These are phyloP conservation scores for Backusella australiensis DNA, from an alignment of 192 early-diverging fungal genomes.

Conservation along the genomic window DNA sequence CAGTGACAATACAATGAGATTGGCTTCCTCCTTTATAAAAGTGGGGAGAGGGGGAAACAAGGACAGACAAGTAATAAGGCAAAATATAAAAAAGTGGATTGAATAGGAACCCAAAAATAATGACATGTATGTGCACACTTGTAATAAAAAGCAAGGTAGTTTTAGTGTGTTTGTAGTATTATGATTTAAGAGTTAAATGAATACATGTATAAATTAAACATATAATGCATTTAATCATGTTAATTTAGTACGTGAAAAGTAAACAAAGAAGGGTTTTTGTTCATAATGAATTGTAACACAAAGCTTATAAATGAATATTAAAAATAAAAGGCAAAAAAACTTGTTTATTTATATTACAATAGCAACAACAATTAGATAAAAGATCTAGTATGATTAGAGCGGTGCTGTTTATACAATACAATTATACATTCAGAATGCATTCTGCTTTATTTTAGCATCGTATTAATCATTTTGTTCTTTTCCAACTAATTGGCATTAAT, in stretches of 20 bases:
- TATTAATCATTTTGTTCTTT: not conserved
- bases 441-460: too few species aligned
- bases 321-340: not conserved
- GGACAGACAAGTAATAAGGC: not conserved
- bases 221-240: not conserved
- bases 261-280: not conserved
- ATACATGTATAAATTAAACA: not conserved
- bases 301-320: not conserved
- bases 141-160: too few species aligned
- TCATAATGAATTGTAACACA: not conserved
- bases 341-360: not conserved
- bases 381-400: not conserved
- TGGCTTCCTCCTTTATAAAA: not conserved
- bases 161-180: too few species aligned
- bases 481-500: not conserved
- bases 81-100: too few species aligned
- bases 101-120: not conserved
- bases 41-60: not conserved
- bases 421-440: too few species aligned
- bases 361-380: not conserved
- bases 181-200: too few species aligned
- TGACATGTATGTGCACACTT: not conserved
- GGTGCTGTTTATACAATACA: too few species aligned
- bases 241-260: constrained; percentile 1
- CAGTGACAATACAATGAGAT: not conserved